These are phyloP conservation scores for Helicostylum pulchrum DNA, from an alignment of 192 early-diverging fungal species.

Conservation along the genomic window DNA sequence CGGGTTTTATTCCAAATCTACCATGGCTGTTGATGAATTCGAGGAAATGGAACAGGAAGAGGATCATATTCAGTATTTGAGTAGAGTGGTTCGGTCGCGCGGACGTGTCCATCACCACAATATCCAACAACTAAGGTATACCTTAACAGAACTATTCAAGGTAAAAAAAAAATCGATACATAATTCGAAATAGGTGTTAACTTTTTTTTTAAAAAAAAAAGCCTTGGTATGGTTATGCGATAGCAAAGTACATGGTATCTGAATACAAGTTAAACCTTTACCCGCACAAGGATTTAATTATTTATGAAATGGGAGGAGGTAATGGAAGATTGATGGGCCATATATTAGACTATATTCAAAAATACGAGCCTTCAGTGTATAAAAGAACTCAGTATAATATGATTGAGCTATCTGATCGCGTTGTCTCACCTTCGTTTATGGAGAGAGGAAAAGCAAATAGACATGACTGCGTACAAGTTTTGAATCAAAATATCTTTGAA, in stretches of 20 bases:
- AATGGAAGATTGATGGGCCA: constrained; percentile 93
- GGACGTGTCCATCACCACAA: not conserved
- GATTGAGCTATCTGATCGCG: constrained; percentile 83
- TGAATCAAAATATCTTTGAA: constrained; percentile 90
- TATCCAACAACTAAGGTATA: constrained; percentile 85
- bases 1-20: constrained; percentile 95
- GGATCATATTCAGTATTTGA: not conserved
- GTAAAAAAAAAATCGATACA: constrained; percentile 20
- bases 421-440: constrained; percentile 61
- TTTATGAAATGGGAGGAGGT: constrained; percentile 96
- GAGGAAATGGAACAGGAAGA: not conserved
- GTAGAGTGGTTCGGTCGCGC: too few relatives aligned
- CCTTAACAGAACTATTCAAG: constrained; percentile 92
- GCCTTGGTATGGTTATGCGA: constrained; percentile 89
- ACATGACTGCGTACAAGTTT: constrained; percentile 69
- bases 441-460: constrained; percentile 40
- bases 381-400: constrained; percentile 77
- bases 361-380: constrained; percentile 78
- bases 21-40: constrained; percentile 21
- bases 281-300: constrained; percentile 64
- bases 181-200: not conserved
- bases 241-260: constrained; percentile 85
- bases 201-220: constrained; percentile 18
- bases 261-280: constrained; percentile 67
- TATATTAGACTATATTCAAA: constrained; percentile 83